A percentile compares a stretch with the other conserved stretches of the same genome.
phyloP scores from a whole-genome alignment of 192 early-diverging fungal species.

The Backusella australiensis region DNA sequence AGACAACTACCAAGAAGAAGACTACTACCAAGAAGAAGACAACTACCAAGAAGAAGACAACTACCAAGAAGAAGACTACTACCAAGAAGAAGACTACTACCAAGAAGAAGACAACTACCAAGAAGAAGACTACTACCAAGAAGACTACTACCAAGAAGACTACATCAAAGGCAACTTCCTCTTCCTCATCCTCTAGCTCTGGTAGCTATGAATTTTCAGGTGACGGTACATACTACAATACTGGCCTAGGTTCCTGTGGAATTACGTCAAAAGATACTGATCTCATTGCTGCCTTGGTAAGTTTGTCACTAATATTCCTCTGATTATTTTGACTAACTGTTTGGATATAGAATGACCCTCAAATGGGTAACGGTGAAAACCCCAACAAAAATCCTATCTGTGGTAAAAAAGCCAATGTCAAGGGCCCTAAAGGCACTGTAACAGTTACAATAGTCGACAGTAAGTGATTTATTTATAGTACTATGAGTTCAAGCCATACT shows the following conservation, averaged over 20 bases:
- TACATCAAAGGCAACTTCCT: neutral
- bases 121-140: constrained; percentile 1
- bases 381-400: constrained; percentile 45
- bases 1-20: constrained; percentile 3
- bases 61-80: neutral
- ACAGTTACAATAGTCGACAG: constrained; percentile 50
- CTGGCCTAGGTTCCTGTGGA: constrained; percentile 54
- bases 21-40: neutral
- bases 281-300: constrained; percentile 45
- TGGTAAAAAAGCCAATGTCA: constrained; percentile 46
- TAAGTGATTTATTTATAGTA: neutral
- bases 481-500: too few relatives aligned
- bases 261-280: constrained; percentile 39
- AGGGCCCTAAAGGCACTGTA: constrained; percentile 44
- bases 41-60: neutral
- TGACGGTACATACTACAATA: constrained; percentile 50
- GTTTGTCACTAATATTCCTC: too few relatives aligned
- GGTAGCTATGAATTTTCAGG: constrained; percentile 22
- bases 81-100: neutral
- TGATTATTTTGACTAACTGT: too few relatives aligned
- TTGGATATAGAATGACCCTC: constrained; percentile 38
- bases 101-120: constrained; percentile 3
- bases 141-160: neutral
- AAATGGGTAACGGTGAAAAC: constrained; percentile 47
- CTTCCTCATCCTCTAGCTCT: neutral